Conservation (phyloP, 768 basidiomycete species). For the Leccinum variicolor region DNA sequence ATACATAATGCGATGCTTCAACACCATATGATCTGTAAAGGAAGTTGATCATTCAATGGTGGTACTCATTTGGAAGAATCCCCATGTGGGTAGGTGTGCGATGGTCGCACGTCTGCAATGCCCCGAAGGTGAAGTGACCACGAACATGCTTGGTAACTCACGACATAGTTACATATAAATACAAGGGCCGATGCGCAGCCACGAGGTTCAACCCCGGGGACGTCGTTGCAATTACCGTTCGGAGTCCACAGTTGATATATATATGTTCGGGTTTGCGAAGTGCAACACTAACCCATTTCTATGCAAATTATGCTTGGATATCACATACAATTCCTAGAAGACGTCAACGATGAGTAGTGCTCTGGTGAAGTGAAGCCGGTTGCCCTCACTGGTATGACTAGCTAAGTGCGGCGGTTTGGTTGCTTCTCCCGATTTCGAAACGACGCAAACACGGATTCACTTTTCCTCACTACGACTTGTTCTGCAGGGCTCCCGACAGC, state of each 20-base stretch:
- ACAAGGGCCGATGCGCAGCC: not conserved
- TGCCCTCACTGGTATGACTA: not conserved
- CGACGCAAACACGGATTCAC: constrained; percentile 26
- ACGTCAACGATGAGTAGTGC: not conserved
- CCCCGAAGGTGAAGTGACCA: not conserved
- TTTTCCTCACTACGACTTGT: constrained; percentile 15
- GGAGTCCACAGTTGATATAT: not conserved
- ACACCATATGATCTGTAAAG: not conserved
- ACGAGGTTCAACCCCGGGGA: not conserved
- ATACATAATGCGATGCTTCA: not conserved
- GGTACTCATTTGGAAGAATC: not conserved
- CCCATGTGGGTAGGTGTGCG: not conserved
- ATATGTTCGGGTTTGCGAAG: not conserved
- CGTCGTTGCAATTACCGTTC: not conserved
- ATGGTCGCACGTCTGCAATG: not conserved
- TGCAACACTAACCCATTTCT: too few species aligned
- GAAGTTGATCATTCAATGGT: not conserved
- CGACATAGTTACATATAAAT: constrained; percentile 3
- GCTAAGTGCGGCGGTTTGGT: constrained; percentile 1
- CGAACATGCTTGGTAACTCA: not conserved
- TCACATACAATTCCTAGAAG: constrained; percentile 1
- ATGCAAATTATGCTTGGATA: not conserved
- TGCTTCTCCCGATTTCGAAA: constrained; percentile 15
- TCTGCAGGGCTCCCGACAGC: not conserved
- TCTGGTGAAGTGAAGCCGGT: not conserved